Base-by-base conservation (phyloP, 2,329 filamentous ascomycete genomes). In the Stachybotrys echinatus region DNA sequence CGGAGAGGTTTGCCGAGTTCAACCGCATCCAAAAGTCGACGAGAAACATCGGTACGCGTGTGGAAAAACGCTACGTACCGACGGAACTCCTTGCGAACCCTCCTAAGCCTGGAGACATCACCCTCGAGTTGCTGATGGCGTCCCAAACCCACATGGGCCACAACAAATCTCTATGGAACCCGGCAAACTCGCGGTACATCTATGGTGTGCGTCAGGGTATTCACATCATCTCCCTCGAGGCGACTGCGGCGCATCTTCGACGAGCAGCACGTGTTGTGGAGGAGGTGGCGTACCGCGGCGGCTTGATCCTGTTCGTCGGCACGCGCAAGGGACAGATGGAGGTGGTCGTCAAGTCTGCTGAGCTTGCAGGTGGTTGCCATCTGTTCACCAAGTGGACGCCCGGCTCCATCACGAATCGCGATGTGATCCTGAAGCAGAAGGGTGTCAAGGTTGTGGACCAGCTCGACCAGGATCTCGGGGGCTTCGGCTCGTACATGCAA, bases 351-450 rank as follows among this genome's bases (percentile, higher is more conserved):
- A 83, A 82, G 55, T 91, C 92, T 5, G 91, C 94, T 1, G 75
- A 87, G 66, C 69, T 95, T 54, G 83, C 91, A 0, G 79, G 82
- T 51, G 90, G 83, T 2, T 97, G 88, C 65, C 92, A 97, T 67
- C 69, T 99, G 31, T 97, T 96, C 64, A 88, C 89, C 63, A 87
- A 90, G 61, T 99, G 94, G 94, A 90, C 86, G 46, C 89, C 94
- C 0, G 94, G 94, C 1, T 84, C 82, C 54, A 89, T 99, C 61
- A 97, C 94, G 37, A 99, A 99, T 72, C 87, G 89, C 48, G 85
- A 96, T 65, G 85, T 92, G 65, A 92, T 97, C 55, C 77, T 97
- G n/a, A 80, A 79, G 42, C 74, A 75, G 45, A 87, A 85, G 63
- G 72, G 70, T 50, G 79, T 87, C 49, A 87, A 87, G 68, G 85